Percentiles rank a stretch among this genome's conserved stretches.
Evolutionary conservation across 495 filamentous ascomycete genomes (phyloP).

Genomic region (Saxispiralis lemnorum): DNA sequence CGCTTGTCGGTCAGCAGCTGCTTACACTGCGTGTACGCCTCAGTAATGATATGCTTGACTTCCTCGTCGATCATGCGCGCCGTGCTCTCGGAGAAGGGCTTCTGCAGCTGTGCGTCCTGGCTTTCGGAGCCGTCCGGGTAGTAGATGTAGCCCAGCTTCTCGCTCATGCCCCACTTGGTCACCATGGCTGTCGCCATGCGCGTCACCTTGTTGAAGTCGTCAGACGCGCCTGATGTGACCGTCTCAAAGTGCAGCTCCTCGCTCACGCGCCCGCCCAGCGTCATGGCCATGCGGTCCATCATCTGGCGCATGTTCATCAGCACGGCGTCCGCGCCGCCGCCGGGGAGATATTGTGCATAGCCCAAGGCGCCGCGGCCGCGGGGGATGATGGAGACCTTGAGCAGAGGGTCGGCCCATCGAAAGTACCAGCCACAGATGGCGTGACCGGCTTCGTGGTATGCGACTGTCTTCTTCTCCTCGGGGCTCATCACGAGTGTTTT

Average conservation of each 20-base stretch:
- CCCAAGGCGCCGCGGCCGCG: conserved; percentile 84
- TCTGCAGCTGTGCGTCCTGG: conserved; percentile 57
- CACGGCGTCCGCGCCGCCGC: conserved; percentile 64
- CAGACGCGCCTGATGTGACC: conserved; percentile 80
- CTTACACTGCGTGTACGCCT: conserved; percentile 80
- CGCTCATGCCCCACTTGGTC: conserved; percentile 93
- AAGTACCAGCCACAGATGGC: conserved; percentile 98
- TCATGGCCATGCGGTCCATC: conserved; percentile 99
- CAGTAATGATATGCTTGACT: conserved; percentile 73
- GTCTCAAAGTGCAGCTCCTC: conserved; percentile 94
- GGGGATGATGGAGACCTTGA: conserved; percentile 97
- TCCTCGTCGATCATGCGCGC: conserved; percentile 79
- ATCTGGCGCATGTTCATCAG: conserved; percentile 88
- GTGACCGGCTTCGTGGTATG: conserved; percentile 96
- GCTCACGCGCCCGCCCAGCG: conserved; percentile 78
- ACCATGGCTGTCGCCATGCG: conserved; percentile 92
- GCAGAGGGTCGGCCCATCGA: conserved; percentile 83
- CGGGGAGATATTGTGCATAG: conserved; percentile 91
- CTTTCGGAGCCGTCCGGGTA: conserved; percentile 47
- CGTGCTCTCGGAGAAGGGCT: conserved; percentile 90
- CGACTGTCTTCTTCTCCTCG: conserved; percentile 83
- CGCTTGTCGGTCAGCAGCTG: conserved; percentile 71
- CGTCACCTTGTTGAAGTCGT: conserved; percentile 98
- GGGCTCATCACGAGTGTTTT: conserved; percentile 84
- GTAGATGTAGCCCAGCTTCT: conserved; percentile 77